phyloP scores from a whole-genome alignment of 345 rosid species.

The Hypericum perforatum region DNA sequence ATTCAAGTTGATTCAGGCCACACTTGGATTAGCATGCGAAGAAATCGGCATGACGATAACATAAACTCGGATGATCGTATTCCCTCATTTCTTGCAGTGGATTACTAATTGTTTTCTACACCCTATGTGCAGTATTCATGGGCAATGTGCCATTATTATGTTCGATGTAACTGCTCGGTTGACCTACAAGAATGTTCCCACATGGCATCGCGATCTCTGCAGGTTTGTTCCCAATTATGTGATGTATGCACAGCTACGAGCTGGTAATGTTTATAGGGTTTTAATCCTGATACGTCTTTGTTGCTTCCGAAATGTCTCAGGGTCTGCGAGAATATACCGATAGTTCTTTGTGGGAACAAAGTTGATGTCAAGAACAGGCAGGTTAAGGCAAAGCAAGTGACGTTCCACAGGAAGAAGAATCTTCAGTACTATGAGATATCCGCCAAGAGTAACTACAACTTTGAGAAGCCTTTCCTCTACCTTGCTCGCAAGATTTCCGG shows the following conservation, averaged over 20 bases:
- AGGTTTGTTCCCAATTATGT: not conserved
- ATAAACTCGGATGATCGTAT: too few species aligned
- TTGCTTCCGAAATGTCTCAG: conserved; percentile 18
- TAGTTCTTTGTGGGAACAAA: conserved; percentile 88
- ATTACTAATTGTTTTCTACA: not conserved
- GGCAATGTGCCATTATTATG: conserved; percentile 8
- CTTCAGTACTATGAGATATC: conserved; percentile 88
- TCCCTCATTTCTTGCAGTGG: too few species aligned
- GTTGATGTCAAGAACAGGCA: conserved; percentile 95
- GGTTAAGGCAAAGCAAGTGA: conserved; percentile 85
- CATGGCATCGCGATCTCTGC: conserved; percentile 11
- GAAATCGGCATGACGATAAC: too few species aligned
- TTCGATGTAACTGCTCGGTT: conserved; percentile 5
- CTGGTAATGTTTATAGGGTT: not conserved
- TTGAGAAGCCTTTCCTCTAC: conserved; percentile 89
- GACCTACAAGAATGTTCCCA: conserved; percentile 7
- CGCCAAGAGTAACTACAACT: conserved; percentile 89
- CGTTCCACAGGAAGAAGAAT: conserved; percentile 91
- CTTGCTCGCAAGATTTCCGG: conserved; percentile 86
- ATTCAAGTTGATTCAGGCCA: too few species aligned
- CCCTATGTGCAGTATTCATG: conserved; percentile 5
- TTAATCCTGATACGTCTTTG: not conserved
- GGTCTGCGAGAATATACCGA: conserved; percentile 88
- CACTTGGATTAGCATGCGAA: too few species aligned
- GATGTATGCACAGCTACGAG: not conserved